phyloP scores from a whole-genome alignment of 1,139 yeast genomes.

The Yamadazyma friedrichii region DNA sequence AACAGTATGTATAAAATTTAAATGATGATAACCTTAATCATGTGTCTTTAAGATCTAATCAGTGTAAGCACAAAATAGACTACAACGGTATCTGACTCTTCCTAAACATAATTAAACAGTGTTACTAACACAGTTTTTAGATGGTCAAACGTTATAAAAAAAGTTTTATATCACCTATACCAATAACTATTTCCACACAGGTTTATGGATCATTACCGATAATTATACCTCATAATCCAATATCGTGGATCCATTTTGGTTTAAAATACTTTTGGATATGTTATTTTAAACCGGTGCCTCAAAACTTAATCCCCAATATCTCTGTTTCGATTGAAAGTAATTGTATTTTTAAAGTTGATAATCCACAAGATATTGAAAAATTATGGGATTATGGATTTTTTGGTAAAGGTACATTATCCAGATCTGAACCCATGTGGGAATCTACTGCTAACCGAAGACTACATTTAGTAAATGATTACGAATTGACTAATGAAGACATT shows the following conservation, averaged over 20 bases:
- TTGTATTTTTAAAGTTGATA: constrained; percentile 41
- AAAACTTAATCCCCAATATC: constrained; percentile 19
- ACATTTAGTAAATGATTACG: constrained; percentile 34
- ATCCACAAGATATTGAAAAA: constrained; percentile 46
- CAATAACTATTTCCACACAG: constrained; percentile 41
- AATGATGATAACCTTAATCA: constrained; percentile 9
- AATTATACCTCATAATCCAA: constrained; percentile 54
- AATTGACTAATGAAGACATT: constrained; percentile 65
- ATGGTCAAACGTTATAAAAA: constrained; percentile 19
- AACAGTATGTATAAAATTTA: constrained; percentile 7
- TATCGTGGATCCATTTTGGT: constrained; percentile 54
- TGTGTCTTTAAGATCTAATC: constrained; percentile 12
- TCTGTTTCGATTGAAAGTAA: constrained; percentile 29
- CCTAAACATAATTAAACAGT: too few species aligned
- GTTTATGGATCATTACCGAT: constrained; percentile 43
- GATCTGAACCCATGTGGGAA: constrained; percentile 93
- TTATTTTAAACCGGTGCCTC: constrained; percentile 27
- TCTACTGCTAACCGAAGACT: constrained; percentile 54
- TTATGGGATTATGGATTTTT: constrained; percentile 90
- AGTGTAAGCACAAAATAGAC: constrained; percentile 88
- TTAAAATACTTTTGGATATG: constrained; percentile 30
- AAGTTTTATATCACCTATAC: constrained; percentile 45
- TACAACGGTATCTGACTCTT: constrained; percentile 99
- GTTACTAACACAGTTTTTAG: neutral
- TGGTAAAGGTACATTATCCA: constrained; percentile 86